Evolutionary conservation across 495 filamentous ascomycete genomes (phyloP), one percentile per base, ranked within the genome.

Genomic region (Penicillium manginii): DNA sequence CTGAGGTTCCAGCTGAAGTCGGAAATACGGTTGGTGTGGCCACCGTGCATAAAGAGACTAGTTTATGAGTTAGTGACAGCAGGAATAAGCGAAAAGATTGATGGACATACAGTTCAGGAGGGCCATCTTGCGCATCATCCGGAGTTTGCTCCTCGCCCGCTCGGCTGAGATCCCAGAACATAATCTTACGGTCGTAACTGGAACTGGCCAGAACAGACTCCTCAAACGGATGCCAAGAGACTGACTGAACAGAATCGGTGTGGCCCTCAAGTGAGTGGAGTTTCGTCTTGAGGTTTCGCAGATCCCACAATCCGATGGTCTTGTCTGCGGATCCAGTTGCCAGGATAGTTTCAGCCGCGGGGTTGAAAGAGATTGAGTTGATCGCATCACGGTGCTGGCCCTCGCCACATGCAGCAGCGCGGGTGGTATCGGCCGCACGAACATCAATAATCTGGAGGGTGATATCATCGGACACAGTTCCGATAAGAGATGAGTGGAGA

Each of bases 1-100:
- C 92, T 97, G 57, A 86, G 83, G 70, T 98, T 99, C 93, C 93
- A 99, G 78, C 88, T 92, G 64, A 99, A 98, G 73, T 99, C 96
- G 10, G 90, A 89, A 40, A 99, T 86, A 54, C 93, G 88, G 70
- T 97, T 96, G 15, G 93, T 99, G 76, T 98, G 96, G 21, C 96
- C 96, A 57, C 94, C 96, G 64, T 99, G 96, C 94, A 99, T 99
- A 72, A 99, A 99, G 14, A 96, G 77, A 47, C 89, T 91, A 60
- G 14, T 9, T 14, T 11, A 54, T 31, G 18, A 57, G 40, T 50
- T 14, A 64, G 52, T 71, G 76, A 69, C 43, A 54, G 59, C 26
- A 55, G 22, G 32, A 46, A 14, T 26, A 60, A 46, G 26, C 29
- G 45, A 54, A 35, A 26, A 52, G 49, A 46, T 17, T 45, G 15